Conservation (phyloP, 345 rosid genomes). For the Psidium friedrichsthalianum region DNA sequence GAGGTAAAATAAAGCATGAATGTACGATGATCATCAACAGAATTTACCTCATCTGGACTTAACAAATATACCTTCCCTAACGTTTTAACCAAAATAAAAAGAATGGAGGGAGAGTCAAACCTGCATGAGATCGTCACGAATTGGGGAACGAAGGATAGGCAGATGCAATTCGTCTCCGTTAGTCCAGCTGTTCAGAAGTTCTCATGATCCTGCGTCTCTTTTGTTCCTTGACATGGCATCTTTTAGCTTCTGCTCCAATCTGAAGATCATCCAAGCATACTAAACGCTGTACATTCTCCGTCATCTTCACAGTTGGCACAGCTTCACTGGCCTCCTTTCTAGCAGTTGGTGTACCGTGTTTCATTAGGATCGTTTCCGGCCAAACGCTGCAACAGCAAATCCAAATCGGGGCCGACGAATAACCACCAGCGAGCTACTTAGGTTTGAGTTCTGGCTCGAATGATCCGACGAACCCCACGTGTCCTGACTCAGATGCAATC, state of each 20-base stretch:
- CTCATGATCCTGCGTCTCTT: too few species aligned
- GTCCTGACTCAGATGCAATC: conserved; percentile 53
- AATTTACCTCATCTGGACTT: too few species aligned
- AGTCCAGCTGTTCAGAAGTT: too few species aligned
- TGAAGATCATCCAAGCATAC: conserved; percentile 85
- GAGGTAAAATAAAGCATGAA: too few species aligned
- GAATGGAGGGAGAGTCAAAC: too few species aligned
- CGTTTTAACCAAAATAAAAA: too few species aligned
- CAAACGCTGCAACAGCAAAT: conserved; percentile 60
- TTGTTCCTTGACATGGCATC: conserved; percentile 96
- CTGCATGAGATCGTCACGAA: too few species aligned
- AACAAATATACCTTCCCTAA: too few species aligned
- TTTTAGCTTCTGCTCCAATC: conserved; percentile 47
- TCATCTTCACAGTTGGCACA: conserved; percentile 36
- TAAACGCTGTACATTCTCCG: conserved; percentile 45
- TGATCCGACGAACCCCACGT: conserved; percentile 44
- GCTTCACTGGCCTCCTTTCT: conserved; percentile 59
- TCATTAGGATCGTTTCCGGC: conserved; percentile 62
- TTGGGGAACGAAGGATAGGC: too few species aligned
- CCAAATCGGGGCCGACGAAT: conserved; percentile 77
- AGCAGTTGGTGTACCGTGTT: conserved; percentile 81
- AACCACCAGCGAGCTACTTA: conserved; percentile 66
- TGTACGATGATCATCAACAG: too few species aligned
- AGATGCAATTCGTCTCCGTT: too few species aligned
- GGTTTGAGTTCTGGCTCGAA: conserved; percentile 28